Conservation (phyloP, 257 asterid genomes). For the Fraxinus americana region DNA sequence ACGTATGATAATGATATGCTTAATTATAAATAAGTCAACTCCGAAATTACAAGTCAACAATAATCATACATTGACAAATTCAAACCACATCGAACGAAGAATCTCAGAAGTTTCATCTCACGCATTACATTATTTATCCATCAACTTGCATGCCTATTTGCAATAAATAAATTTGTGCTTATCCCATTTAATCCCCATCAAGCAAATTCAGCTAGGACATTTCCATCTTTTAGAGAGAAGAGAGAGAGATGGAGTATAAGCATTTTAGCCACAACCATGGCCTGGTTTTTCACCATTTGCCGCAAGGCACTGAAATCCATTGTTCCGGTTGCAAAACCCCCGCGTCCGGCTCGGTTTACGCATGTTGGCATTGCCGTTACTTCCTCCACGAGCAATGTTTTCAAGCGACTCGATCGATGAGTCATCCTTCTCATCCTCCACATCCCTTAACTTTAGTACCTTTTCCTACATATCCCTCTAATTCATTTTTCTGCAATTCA, state of each 20-base stretch:
- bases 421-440: slow-evolving; percentile 50
- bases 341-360: slow-evolving; percentile 43
- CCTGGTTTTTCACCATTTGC: slow-evolving; percentile 49
- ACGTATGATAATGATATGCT: too few species aligned
- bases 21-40: not conserved
- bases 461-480: slow-evolving; percentile 57
- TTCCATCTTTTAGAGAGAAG: not conserved
- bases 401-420: slow-evolving; percentile 51
- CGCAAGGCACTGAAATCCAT: slow-evolving; percentile 51
- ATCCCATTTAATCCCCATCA: not conserved
- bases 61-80: slow-evolving; percentile 29
- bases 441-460: slow-evolving; percentile 64
- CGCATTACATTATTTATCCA: slow-evolving; percentile 18
- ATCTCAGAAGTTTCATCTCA: slow-evolving; percentile 24
- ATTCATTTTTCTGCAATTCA: slow-evolving; percentile 55
- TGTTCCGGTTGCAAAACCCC: slow-evolving; percentile 63
- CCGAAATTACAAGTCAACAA: slow-evolving; percentile 29
- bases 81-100: slow-evolving; percentile 30
- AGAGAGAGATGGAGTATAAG: slow-evolving; percentile 47
- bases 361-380: slow-evolving; percentile 63
- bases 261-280: slow-evolving; percentile 72
- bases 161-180: slow-evolving; percentile 21
- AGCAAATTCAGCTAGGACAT: not conserved
- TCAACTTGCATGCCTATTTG: slow-evolving; percentile 31
- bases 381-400: slow-evolving; percentile 65